Evolutionary conservation across 495 filamentous ascomycete species (phyloP), one percentile per base, ranked within the genome.

Genomic region (Chaetomium fimeti): DNA sequence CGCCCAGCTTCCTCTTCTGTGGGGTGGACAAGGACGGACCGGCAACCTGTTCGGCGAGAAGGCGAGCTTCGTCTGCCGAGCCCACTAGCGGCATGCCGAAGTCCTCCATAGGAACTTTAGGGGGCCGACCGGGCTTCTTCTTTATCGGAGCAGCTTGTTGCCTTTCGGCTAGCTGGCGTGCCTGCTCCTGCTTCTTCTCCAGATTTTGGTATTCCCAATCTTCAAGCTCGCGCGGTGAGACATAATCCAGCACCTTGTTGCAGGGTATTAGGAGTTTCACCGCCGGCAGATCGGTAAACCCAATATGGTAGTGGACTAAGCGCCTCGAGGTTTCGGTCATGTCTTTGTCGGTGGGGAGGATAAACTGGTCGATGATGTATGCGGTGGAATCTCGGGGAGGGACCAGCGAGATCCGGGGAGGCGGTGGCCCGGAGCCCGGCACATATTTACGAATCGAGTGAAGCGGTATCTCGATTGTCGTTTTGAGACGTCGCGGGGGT

Each of bases 281-380:
- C 1, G 69, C 71, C 2, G 79, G 80, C 8, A 76, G 61, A 52
- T 81, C 78, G 27, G 71, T 73, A 69, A 79, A 83, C 11, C 77
- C 76, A 0, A 83, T 71, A 11, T 78, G 57, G 29, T 83, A 83
- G 65, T 75, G 71, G 27, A 77, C 68, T 3, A 76, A 66, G 5
- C 76, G 74, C 22, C 73, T 73, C 16, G 72, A 68, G 11, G 43
- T 60, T 4, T 36, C 3, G 15, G 57, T 73, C 5, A 63, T 67
- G 22, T 71, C 61, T 18, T 71, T 52, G 11, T 60, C 57, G 18
- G 66, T 59, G 13, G 77, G 78, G n/a, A 76, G 60, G 25, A 81
- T 68, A 61, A 74, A 69, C 51, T 80, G 76, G 67, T 79, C 75
- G 68, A 81, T 67, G 57, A 82, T 81, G 64, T 77, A 81, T 20